phyloP scores from a whole-genome alignment of 78 protist genomes.

The Dictyostelium capitatum region DNA sequence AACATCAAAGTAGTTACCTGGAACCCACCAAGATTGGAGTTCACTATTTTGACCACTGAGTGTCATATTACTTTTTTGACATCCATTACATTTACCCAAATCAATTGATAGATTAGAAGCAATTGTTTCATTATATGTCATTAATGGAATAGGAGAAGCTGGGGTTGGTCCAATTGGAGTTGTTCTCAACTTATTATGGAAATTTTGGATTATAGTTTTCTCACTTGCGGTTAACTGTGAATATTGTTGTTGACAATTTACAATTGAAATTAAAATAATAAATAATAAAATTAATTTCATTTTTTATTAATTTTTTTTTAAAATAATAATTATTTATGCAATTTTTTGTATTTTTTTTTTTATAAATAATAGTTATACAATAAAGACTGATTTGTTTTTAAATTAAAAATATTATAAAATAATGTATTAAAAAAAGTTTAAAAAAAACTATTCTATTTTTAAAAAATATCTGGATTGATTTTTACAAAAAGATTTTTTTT shows the following conservation, averaged over 20 bases:
- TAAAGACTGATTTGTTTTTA: too few species aligned
- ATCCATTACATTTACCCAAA: background rate
- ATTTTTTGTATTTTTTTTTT: too few species aligned
- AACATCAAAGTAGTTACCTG: too few species aligned
- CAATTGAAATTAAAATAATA: background rate
- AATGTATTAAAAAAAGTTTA: too few species aligned
- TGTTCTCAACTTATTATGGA: slow-evolving; percentile 47
- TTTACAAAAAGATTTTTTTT: too few species aligned
- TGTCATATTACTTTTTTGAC: background rate
- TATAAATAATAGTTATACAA: too few species aligned
- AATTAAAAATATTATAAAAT: too few species aligned
- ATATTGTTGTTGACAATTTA: background rate
- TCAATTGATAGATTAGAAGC: background rate
- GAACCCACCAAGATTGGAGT: background rate
- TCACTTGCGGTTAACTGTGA: background rate
- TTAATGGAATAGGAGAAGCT: background rate
- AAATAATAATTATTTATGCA: too few species aligned
- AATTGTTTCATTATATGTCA: slow-evolving; percentile 8
- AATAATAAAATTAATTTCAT: too few species aligned
- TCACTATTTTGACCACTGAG: slow-evolving; percentile 8
- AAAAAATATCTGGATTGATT: too few species aligned
- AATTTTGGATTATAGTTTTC: background rate
- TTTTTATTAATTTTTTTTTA: too few species aligned
- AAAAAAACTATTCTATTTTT: too few species aligned
- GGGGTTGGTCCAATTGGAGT: slow-evolving; percentile 26